Percentiles rank a stretch among this genome's conserved stretches.
Conservation (phyloP, 768 basidiomycete genomes). For the Cystobasidiopsis lactophilus region DNA sequence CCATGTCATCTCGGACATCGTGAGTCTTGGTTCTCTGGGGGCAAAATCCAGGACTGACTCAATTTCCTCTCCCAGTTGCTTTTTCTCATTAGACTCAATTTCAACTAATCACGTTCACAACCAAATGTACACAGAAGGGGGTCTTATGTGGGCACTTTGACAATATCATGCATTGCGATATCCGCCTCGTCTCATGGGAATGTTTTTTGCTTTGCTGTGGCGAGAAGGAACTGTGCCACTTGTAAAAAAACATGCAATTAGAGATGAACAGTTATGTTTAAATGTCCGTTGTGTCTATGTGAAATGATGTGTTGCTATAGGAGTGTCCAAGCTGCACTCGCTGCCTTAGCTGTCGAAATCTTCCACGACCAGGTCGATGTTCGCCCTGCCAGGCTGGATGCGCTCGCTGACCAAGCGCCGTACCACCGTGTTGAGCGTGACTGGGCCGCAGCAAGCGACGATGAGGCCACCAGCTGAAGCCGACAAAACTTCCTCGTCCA, state of each 20-base stretch:
- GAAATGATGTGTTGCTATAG: background rate
- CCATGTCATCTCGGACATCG: conserved; percentile 27
- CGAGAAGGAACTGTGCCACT: background rate
- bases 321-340: too few relatives aligned
- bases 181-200: background rate
- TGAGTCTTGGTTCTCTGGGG: too few relatives aligned
- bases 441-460: conserved; percentile 48
- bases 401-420: conserved; percentile 41
- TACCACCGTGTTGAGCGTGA: conserved; percentile 44
- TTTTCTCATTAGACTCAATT: too few relatives aligned
- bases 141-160: too few relatives aligned
- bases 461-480: background rate
- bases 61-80: too few relatives aligned
- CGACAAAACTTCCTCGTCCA: conserved; percentile 38
- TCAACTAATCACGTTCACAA: too few relatives aligned
- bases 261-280: background rate
- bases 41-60: too few relatives aligned
- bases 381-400: conserved; percentile 35
- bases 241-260: background rate
- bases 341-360: conserved; percentile 45
- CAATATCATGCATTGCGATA: too few relatives aligned
- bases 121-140: too few relatives aligned
- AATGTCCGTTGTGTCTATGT: background rate
- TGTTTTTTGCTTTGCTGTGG: background rate
- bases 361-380: conserved; percentile 41